Evolutionary conservation across 495 filamentous ascomycete species (phyloP), one percentile per base, ranked within the genome.

Genomic region (Glutinoglossum americanum): DNA sequence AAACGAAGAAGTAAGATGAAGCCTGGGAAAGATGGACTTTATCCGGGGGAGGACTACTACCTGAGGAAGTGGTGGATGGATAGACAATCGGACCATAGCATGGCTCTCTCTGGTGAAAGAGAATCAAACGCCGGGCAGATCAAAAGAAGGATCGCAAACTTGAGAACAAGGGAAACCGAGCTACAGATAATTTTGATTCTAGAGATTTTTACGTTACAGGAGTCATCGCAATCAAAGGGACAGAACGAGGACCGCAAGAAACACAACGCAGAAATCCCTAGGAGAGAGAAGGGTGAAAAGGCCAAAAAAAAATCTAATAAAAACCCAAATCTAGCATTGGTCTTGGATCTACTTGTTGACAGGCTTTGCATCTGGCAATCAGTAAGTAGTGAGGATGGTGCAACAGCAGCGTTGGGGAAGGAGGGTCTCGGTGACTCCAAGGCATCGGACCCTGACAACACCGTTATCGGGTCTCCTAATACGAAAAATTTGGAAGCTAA

Each of bases 281-380:
- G 63, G 77, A 68, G 64, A 67, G 54, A 61, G 25, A 60, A 66
- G 56, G 63, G 63, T 13, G 63, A 62, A 7, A 57, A 37, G 15
- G 54, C 39, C 27, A 66, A 72, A 28, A 64, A 69, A 11, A 73
- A 69, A 54, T 57, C 68, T 1, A 67, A 66, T 54, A 75, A 71
- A 56, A 25, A 63, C 0, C 76, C 76, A 58, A 74, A 85, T 64
- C 66, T 84, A 19, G 70, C 72, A 27, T 67, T 81, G 0, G 74
- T 89, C 23, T 73, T 98, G 8, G 90, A 97, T 62, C 70, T 94
- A 3, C 80, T 94, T 54, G 77, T 94, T 11, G 93, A 98, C 66
- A 80, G 88, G 35, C 73, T 98, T 25, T 93, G 88, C 65, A 98
- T 98, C 41, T 98, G 93, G 93, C 89, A 95, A 64, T 87, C 88